phyloP scores from a whole-genome alignment of 2,329 filamentous ascomycete genomes.

The Exophiala calicioides region DNA sequence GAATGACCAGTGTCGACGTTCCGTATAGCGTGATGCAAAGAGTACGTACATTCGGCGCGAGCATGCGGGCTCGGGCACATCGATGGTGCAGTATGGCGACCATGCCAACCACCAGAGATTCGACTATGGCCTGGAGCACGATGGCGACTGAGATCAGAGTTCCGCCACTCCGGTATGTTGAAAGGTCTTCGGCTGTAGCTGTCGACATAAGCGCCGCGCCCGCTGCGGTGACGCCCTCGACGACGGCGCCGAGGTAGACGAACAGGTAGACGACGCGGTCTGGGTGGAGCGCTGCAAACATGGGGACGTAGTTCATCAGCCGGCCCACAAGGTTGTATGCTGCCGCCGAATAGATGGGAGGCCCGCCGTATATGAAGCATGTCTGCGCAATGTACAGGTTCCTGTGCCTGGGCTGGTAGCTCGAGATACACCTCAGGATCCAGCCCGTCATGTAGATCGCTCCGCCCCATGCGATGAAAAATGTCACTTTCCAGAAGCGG shows the following conservation, averaged over 20 bases:
- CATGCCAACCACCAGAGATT: conserved; percentile 34
- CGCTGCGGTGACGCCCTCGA: conserved; percentile 38
- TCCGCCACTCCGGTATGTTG: conserved; percentile 30
- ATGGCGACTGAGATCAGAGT: conserved; percentile 34
- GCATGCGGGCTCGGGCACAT: conserved; percentile 29
- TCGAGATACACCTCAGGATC: conserved; percentile 38
- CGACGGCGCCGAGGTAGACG: conserved; percentile 39
- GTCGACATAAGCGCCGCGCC: conserved; percentile 36
- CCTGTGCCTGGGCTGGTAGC: conserved; percentile 32
- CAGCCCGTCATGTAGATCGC: conserved; percentile 41
- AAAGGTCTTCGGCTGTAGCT: conserved; percentile 26
- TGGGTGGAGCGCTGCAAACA: conserved; percentile 42
- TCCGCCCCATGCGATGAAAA: conserved; percentile 41
- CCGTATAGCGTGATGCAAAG: conserved; percentile 41
- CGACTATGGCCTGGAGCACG: conserved; percentile 38
- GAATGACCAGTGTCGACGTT: conserved; percentile 37
- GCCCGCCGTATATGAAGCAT: conserved; percentile 38
- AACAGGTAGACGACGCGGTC: conserved; percentile 39
- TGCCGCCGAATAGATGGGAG: conserved; percentile 41
- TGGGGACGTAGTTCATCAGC: conserved; percentile 42
- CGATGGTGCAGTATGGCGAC: conserved; percentile 36
- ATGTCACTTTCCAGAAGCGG: conserved; percentile 39
- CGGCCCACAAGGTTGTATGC: conserved; percentile 42
- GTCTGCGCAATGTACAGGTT: conserved; percentile 39
- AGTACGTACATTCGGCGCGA: conserved; percentile 35